Conservation (phyloP, 805 yeast species). For the Saccharomycopsis babjevae region DNA sequence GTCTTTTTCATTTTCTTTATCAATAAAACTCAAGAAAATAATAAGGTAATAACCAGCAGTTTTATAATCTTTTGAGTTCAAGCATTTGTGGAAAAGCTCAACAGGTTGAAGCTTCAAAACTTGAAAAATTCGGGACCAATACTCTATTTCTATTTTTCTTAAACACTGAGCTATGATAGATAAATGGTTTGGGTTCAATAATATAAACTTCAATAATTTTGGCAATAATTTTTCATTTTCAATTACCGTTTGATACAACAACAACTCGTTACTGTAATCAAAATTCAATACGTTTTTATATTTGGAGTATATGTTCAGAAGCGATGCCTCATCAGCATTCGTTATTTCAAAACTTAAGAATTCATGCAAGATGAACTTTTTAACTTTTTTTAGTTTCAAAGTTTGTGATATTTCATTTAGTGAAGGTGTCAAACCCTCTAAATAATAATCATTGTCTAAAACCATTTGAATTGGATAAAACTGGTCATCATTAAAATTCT, state of each 20-base stretch:
- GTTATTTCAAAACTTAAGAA: constrained; percentile 35
- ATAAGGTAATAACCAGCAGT: constrained; percentile 37
- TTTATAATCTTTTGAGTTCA: constrained; percentile 33
- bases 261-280: constrained; percentile 36
- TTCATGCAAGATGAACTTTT: constrained; percentile 35
- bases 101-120: constrained; percentile 32
- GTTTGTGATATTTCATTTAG: constrained; percentile 13
- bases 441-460: constrained; percentile 27
- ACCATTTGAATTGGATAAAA: constrained; percentile 23
- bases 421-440: constrained; percentile 34
- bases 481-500: constrained; percentile 22
- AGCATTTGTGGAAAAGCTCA: constrained; percentile 32
- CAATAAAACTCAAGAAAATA: constrained; percentile 31
- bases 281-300: constrained; percentile 29
- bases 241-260: constrained; percentile 29
- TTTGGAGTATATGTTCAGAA: constrained; percentile 23
- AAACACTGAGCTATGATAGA: constrained; percentile 38
- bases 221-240: constrained; percentile 16
- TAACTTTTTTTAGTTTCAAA: constrained; percentile 28
- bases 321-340: not conserved
- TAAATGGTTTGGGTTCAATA: constrained; percentile 20
- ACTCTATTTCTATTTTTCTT: constrained; percentile 39
- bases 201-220: not conserved
- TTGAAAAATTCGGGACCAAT: constrained; percentile 36
- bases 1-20: constrained; percentile 17